Evolutionary conservation across 352 stramenopile genomes (phyloP), one percentile per base, ranked within the genome.

Genomic region (Globisporangium iwayamae): DNA sequence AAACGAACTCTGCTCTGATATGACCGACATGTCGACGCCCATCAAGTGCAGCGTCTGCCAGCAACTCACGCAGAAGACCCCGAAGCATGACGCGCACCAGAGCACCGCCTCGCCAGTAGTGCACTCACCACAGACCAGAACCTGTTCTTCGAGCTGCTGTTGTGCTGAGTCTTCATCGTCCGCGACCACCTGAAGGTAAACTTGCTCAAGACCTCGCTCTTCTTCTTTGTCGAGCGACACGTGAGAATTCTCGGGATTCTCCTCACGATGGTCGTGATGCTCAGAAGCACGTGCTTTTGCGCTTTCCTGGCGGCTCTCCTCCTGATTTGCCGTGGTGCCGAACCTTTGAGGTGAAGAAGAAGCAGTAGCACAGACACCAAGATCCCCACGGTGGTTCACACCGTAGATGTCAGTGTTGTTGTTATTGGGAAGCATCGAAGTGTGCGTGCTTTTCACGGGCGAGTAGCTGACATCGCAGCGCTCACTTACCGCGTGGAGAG

Each of bases 81-180:
- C 74, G 48, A 90, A 90, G 57, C 81, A 90, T 4, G 73, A 70
- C 1, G 81, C 72, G 36, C 81, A 90, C 81, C 81, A 90, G 7
- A 90, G 63, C 16, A 68, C 65, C n/a, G 81, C 81, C 16, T 66
- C 45, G 13, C 69, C 45, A 28, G 62, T 13, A 1, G 65, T 65
- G 59, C 79, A 89, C 5, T 55, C 58, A 16, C 74, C 73, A 47
- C 81, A 90, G 9, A 89, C 55, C 5, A 90, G 71, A 53, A 75
- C 55, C 25, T 71, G 43, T 20, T 82, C 60, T 10, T 70, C 62
- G 14, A 67, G 18, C 7, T 51, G 20, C n/a, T 16, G 22, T 11
- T 13, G 28, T 54, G 39, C 5, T 28, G 25, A 28, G 25, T n/a
- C 36, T 45, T 45, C 32, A 4, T 13, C 34, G 7, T 39, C 34